Conservation (phyloP, 2,329 filamentous ascomycete genomes). For the Shiraia sp. region DNA sequence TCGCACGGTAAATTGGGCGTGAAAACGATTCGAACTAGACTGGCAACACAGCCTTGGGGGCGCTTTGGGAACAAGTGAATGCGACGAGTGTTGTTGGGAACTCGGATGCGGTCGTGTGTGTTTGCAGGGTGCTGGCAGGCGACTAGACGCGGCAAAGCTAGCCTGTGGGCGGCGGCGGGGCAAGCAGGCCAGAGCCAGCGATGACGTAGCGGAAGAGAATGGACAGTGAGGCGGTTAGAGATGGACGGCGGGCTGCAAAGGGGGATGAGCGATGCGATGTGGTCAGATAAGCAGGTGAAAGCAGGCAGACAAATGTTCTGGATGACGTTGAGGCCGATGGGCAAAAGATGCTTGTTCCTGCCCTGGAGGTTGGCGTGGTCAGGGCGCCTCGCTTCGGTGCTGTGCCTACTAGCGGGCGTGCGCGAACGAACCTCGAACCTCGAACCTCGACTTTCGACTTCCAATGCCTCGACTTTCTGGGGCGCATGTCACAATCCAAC, state of each 20-base stretch:
- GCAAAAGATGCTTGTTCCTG: background rate
- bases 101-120: slow-evolving; percentile 36
- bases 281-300: background rate
- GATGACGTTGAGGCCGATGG: slow-evolving; percentile 6
- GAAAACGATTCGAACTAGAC: slow-evolving; percentile 10
- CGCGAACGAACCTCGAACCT: too few relatives aligned
- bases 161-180: slow-evolving; percentile 34
- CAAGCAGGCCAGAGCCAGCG: slow-evolving; percentile 14
- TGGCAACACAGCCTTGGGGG: slow-evolving; percentile 12
- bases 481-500: too few relatives aligned
- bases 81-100: slow-evolving; percentile 19
- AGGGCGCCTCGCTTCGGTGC: slow-evolving; percentile 1
- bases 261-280: too few relatives aligned
- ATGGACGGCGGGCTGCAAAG: background rate
- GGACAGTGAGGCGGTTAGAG: slow-evolving; percentile 6
- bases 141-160: slow-evolving; percentile 39
- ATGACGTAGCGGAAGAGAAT: slow-evolving; percentile 25
- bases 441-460: too few relatives aligned
- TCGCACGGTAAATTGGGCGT: slow-evolving; percentile 5
- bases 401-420: too few relatives aligned
- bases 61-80: slow-evolving; percentile 13
- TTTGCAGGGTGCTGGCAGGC: slow-evolving; percentile 30
- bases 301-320: slow-evolving; percentile 10
- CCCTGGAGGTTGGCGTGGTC: too few relatives aligned
- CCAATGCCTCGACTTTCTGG: too few relatives aligned